Evolutionary conservation across 768 basidiomycete species (phyloP).

Genomic region (Phylloporus arenicola): DNA sequence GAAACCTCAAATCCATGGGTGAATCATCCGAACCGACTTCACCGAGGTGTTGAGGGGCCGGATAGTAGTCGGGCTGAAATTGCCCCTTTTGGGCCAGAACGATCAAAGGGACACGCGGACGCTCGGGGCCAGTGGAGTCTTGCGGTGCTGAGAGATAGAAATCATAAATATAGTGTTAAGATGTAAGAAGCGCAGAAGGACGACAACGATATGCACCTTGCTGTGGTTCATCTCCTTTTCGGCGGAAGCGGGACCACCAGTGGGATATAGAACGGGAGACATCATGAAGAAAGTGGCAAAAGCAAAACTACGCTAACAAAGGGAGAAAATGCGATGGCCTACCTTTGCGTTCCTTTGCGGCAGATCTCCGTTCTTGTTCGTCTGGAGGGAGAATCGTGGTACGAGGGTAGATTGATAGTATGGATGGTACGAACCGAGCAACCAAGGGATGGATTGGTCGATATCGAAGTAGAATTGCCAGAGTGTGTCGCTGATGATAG

Average conservation of each 20-base stretch:
- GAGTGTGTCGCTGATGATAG: constrained; percentile 68
- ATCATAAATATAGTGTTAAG: constrained; percentile 17
- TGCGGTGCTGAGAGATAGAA: constrained; percentile 17
- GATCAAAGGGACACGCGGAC: constrained; percentile 55
- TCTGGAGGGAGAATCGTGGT: constrained; percentile 37
- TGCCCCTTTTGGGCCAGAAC: constrained; percentile 54
- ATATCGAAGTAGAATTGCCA: constrained; percentile 90
- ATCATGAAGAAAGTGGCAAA: constrained; percentile 31
- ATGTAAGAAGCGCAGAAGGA: constrained; percentile 20
- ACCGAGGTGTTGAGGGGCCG: constrained; percentile 18
- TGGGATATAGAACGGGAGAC: constrained; percentile 27
- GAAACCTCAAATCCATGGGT: constrained; percentile 32
- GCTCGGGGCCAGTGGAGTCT: constrained; percentile 22
- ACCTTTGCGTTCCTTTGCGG: constrained; percentile 80
- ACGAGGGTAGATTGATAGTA: not conserved
- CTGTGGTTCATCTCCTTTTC: constrained; percentile 35
- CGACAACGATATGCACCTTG: constrained; percentile 52
- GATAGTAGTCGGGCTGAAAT: constrained; percentile 27
- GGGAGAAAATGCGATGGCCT: constrained; percentile 38
- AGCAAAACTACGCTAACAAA: constrained; percentile 32
- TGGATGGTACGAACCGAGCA: constrained; percentile 50
- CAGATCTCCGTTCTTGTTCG: constrained; percentile 58
- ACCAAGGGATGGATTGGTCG: constrained; percentile 67
- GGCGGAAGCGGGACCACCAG: constrained; percentile 34
- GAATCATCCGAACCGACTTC: constrained; percentile 24